Evolutionary conservation across 202 grass and related monocot species (phyloP).

Genomic region (Carex sylvatica): DNA sequence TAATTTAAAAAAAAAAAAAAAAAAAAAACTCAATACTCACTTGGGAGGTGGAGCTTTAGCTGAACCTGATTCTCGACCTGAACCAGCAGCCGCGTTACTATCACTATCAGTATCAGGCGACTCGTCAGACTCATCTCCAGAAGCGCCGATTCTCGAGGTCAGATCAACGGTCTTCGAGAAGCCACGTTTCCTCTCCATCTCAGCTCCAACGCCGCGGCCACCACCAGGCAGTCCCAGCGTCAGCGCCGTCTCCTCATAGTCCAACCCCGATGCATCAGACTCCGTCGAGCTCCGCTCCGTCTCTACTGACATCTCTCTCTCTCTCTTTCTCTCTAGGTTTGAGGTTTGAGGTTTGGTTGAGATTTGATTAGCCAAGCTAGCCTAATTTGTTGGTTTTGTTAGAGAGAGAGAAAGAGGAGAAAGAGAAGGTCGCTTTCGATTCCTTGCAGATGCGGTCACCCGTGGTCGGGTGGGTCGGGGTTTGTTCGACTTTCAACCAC

Average conservation of each 20-base stretch:
- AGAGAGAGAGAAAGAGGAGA: background rate
- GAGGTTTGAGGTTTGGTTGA: background rate
- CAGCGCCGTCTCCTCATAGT: constrained; percentile 90
- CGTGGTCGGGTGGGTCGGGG: constrained; percentile 44
- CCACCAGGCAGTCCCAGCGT: constrained; percentile 70
- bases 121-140: constrained; percentile 21
- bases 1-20: too few species aligned
- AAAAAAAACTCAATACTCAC: constrained; percentile 18
- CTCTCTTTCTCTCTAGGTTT: background rate
- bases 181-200: constrained; percentile 59
- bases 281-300: constrained; percentile 88
- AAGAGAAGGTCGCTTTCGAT: constrained; percentile 27
- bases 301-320: constrained; percentile 53
- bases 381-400: background rate
- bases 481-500: background rate
- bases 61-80: background rate
- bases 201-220: constrained; percentile 7
- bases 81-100: background rate
- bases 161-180: constrained; percentile 43
- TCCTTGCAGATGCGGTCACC: constrained; percentile 44
- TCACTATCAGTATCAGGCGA: constrained; percentile 17
- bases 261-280: constrained; percentile 58
- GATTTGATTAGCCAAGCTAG: background rate
- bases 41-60: constrained; percentile 53
- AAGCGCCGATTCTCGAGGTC: constrained; percentile 42